phyloP scores from a whole-genome alignment of 1,284 basidiomycete genomes.

The Filobasidium uniguttulatum region DNA sequence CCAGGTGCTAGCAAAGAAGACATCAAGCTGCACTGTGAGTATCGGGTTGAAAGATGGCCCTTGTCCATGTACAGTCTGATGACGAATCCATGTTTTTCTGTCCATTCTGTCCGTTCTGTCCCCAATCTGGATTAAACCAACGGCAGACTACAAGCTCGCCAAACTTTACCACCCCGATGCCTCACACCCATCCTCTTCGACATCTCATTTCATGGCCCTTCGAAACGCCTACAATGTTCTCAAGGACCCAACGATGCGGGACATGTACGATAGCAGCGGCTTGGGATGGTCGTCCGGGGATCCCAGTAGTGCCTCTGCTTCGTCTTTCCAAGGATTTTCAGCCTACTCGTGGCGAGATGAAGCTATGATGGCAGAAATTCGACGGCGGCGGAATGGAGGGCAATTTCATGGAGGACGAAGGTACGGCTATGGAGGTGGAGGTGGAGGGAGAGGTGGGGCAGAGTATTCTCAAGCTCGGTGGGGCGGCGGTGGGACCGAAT shows the following conservation, averaged over 20 bases:
- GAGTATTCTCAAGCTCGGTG: slow-evolving; percentile 8
- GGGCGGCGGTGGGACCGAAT: slow-evolving; percentile 4
- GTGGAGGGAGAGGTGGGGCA: background rate
- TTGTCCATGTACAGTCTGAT: background rate
- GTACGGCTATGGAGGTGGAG: background rate
- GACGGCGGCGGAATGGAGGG: slow-evolving; percentile 2
- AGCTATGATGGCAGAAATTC: slow-evolving; percentile 4
- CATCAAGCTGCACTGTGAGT: slow-evolving; percentile 33
- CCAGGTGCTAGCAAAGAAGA: slow-evolving; percentile 22
- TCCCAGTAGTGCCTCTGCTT: slow-evolving; percentile 1
- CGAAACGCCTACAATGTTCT: slow-evolving; percentile 33
- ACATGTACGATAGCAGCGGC: slow-evolving; percentile 27
- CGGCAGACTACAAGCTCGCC: slow-evolving; percentile 33
- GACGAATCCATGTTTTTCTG: background rate
- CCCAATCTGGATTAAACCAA: background rate
- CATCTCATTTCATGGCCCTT: slow-evolving; percentile 30
- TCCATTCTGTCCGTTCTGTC: background rate
- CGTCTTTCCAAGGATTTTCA: background rate
- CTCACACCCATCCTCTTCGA: slow-evolving; percentile 31
- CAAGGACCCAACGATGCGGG: slow-evolving; percentile 21
- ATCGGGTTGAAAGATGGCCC: background rate
- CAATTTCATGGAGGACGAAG: background rate
- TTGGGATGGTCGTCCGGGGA: slow-evolving; percentile 26
- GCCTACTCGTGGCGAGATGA: slow-evolving; percentile 5
- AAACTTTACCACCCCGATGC: slow-evolving; percentile 35